Evolutionary conservation across 139 green algal genomes (phyloP).

Genomic region (Pseudopediastrum boryanum): DNA sequence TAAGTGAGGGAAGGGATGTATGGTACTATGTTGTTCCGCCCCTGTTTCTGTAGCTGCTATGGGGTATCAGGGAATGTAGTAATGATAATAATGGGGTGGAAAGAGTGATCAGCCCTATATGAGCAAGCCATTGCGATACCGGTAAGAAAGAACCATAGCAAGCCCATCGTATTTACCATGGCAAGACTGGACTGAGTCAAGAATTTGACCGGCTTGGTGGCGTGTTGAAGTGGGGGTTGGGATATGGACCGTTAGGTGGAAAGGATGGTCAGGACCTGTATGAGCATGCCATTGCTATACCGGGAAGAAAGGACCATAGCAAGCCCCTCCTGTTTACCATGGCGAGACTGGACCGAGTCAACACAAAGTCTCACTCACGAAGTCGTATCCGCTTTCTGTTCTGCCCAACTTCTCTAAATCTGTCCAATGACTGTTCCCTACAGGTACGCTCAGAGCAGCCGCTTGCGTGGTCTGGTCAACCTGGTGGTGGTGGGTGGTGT

Average conservation of each 20-base stretch:
- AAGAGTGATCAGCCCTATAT: too few relatives aligned
- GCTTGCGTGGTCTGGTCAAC: conserved; percentile 73
- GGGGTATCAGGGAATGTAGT: too few relatives aligned
- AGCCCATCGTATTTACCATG: conserved; percentile 88
- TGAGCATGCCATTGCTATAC: conserved; percentile 40
- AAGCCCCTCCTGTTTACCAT: conserved; percentile 89
- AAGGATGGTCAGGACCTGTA: too few relatives aligned
- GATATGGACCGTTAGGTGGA: conserved; percentile 60
- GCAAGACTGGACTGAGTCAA: conserved; percentile 85
- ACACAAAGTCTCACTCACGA: too few relatives aligned
- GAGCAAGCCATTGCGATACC: conserved; percentile 43
- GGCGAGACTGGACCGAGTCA: conserved; percentile 84
- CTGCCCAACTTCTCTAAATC: too few relatives aligned
- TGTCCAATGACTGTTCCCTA: too few relatives aligned
- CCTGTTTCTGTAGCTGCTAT: too few relatives aligned
- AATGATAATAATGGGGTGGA: too few relatives aligned
- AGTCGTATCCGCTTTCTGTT: too few relatives aligned
- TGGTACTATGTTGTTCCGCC: too few relatives aligned
- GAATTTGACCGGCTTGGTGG: conserved; percentile 81
- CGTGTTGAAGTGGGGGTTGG: conserved; percentile 67
- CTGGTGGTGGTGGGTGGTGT: conserved; percentile 84
- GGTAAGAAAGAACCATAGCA: conserved; percentile 58
- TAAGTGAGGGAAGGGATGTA: too few relatives aligned
- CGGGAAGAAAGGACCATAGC: conserved; percentile 53
- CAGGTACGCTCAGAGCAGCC: conserved; percentile 57